Base-by-base conservation (phyloP, 73 alveolate species). In the Paraurostyla sp. region DNA sequence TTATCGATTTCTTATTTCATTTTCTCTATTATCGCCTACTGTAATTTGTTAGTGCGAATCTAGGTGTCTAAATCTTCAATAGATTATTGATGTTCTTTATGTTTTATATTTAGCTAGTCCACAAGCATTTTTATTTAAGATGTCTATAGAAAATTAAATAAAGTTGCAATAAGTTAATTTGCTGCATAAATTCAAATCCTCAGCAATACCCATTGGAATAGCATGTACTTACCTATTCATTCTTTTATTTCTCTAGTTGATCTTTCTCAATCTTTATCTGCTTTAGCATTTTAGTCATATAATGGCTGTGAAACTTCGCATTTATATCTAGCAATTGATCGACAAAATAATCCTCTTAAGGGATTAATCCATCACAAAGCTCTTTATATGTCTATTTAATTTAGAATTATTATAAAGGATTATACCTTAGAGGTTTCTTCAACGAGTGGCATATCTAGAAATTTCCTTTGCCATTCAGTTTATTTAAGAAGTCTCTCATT, bases 301-400 rank as follows among this genome's bases (percentile, higher is more conserved):
- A 73, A 30, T 73, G 86, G 4, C 71, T 71, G 27, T 73, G 86
- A 48, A 73, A 73, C 59, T 49, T 73, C 23, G 71, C 6, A 30
- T 71, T 73, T 0, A 73, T 25, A 46, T 73, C 86, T 22, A 48
- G 38, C 42, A 73, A 36, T 36, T 73, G 40, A 73, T 73, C 86
- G 2, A 48, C 30, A 73, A 73, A 73, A 29, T 45, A 73, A 29
- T 73, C 86, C 33, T 48, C 71, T 49, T 73, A 46, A 11, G 86
- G 86, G 6, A 73, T 48, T 38, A 73, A 36, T 2, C 71, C 65
- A 48, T 73, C 86, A 38, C 86, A 73, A 23, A 73, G 50, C 36
- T 73, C 86, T 36, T 73, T 73, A 45, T 73, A 73, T 13, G 86
- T 73, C 86, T 73, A 73, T 48, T n/a, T n/a, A n/a, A n/a, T n/a